Percentiles rank a stretch among this genome's conserved stretches.
Conservation (phyloP, 768 basidiomycete species). For the Amanita molliuscula region DNA sequence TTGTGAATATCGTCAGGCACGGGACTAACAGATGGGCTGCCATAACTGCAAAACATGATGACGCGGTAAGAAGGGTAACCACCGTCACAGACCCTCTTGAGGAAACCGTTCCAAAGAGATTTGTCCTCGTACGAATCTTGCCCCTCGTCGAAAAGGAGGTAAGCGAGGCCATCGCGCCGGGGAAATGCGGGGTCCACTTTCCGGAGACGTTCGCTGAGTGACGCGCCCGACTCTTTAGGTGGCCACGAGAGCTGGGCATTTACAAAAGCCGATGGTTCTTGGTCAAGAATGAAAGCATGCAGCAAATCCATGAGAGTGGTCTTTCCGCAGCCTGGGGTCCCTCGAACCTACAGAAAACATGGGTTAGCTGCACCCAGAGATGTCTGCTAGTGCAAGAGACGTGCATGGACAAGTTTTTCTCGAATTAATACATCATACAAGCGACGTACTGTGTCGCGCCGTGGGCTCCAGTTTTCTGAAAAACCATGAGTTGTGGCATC, state of each 20-base stretch:
- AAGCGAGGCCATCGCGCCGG: background rate
- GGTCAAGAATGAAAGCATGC: constrained; percentile 3
- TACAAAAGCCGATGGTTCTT: constrained; percentile 2
- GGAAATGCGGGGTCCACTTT: background rate
- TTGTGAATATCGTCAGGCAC: background rate
- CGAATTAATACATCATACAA: background rate
- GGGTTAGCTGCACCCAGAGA: background rate
- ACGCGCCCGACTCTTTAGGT: background rate
- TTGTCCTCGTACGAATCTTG: constrained; percentile 4
- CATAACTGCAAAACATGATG: constrained; percentile 6
- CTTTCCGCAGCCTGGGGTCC: constrained; percentile 7
- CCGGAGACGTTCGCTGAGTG: background rate
- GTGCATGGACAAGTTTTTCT: background rate
- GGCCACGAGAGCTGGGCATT: background rate
- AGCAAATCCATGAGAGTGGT: constrained; percentile 6
- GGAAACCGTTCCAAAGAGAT: constrained; percentile 6
- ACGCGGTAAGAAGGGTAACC: background rate
- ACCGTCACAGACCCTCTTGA: constrained; percentile 3
- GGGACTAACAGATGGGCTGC: background rate
- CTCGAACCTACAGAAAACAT: constrained; percentile 6
- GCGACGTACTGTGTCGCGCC: background rate
- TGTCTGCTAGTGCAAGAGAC: constrained; percentile 3
- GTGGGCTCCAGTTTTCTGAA: constrained; percentile 2
- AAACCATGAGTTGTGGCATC: background rate
- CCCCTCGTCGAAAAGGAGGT: constrained; percentile 7